Evolutionary conservation across 164 flowering plant genomes (phyloP).

Genomic region (Tetracentron sinense): DNA sequence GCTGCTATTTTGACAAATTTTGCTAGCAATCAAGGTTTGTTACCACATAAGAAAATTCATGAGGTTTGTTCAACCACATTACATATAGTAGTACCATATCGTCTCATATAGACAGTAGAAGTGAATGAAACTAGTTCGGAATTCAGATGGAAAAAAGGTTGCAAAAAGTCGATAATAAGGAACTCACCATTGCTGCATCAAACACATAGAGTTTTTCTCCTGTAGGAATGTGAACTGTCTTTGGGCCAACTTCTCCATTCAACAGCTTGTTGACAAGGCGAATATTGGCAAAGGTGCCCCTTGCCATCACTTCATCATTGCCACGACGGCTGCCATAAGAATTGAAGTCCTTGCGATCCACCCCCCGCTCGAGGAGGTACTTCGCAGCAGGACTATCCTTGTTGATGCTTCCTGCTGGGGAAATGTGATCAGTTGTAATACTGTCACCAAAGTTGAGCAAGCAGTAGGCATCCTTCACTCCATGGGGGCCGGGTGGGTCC

Average conservation of each 20-base stretch:
- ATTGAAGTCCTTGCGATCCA: conserved; percentile 59
- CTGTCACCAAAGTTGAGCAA: conserved; percentile 75
- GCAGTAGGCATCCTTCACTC: conserved; percentile 75
- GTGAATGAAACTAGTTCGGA: not conserved
- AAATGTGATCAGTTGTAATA: conserved; percentile 75
- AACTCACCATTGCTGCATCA: conserved; percentile 60
- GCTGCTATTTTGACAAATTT: too few relatives aligned
- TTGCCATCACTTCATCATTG: conserved; percentile 74
- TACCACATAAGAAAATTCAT: too few relatives aligned
- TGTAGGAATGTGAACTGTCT: conserved; percentile 65
- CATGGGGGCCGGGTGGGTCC: conserved; percentile 66
- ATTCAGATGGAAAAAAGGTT: too few relatives aligned
- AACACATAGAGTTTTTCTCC: conserved; percentile 63
- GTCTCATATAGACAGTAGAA: not conserved
- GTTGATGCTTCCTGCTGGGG: conserved; percentile 76
- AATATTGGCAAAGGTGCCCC: conserved; percentile 78
- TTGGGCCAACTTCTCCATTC: conserved; percentile 73
- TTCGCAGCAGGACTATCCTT: conserved; percentile 81
- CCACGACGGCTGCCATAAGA: conserved; percentile 80
- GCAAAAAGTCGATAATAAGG: not conserved
- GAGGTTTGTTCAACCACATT: too few relatives aligned
- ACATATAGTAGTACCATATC: too few relatives aligned
- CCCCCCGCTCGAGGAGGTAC: conserved; percentile 59
- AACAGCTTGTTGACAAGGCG: conserved; percentile 65
- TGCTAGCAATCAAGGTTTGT: too few relatives aligned